Conservation (phyloP, 495 filamentous ascomycete species). For the Xylaria acuta region DNA sequence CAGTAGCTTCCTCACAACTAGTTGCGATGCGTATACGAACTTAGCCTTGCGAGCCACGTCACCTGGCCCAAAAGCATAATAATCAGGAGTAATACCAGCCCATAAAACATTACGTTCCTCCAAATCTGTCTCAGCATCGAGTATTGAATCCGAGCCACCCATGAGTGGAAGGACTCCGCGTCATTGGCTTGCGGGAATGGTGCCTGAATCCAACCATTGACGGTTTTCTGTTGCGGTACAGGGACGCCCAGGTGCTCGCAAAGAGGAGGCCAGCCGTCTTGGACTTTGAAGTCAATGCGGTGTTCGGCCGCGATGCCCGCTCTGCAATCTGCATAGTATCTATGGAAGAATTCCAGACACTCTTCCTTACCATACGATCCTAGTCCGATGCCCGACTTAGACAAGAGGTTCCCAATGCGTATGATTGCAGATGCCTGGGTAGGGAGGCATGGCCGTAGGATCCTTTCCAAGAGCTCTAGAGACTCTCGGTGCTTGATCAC, state of each 20-base stretch:
- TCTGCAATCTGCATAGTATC: conserved; percentile 33
- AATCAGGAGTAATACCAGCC: background rate
- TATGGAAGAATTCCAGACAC: conserved; percentile 29
- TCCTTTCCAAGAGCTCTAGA: conserved; percentile 17
- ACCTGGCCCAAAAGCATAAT: background rate
- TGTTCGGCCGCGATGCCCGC: conserved; percentile 28
- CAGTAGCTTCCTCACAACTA: background rate
- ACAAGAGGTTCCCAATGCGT: conserved; percentile 42
- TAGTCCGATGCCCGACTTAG: conserved; percentile 43
- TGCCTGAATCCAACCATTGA: conserved; percentile 18
- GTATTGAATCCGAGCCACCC: conserved; percentile 9
- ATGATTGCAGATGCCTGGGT: conserved; percentile 49
- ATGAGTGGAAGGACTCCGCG: conserved; percentile 22
- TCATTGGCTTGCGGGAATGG: conserved; percentile 27
- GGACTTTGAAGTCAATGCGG: conserved; percentile 65
- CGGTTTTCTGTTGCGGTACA: conserved; percentile 42
- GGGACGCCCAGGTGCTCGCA: conserved; percentile 66
- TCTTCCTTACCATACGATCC: conserved; percentile 23
- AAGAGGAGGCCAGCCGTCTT: conserved; percentile 66
- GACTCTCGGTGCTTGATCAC: conserved; percentile 38
- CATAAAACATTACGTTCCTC: conserved; percentile 2
- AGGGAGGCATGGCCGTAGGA: conserved; percentile 51
- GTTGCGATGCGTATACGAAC: background rate
- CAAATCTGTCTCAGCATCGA: conserved; percentile 2
- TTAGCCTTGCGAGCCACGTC: background rate